Conservation (phyloP, 148 eudicot species). For the Dianthus caryophyllus region DNA sequence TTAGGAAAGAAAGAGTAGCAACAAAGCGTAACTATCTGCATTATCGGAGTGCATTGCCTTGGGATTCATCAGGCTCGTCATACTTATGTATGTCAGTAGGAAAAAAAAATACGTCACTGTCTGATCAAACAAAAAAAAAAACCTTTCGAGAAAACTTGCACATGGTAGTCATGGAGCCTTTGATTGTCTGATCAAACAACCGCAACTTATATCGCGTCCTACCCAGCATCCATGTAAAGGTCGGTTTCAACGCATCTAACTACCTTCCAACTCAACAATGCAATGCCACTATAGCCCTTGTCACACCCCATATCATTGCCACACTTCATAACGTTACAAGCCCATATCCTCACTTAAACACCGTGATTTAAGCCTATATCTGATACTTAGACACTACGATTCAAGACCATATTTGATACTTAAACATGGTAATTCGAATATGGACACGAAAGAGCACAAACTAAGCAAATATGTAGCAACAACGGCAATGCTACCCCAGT, state of each 20-base stretch:
- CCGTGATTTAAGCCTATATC: no score
- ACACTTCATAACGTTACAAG: not conserved
- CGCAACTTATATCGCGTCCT: not conserved
- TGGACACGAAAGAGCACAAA: conserved; percentile 3
- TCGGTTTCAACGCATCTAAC: not conserved
- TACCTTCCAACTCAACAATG: not conserved
- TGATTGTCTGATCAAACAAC: not conserved
- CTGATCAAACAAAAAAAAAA: not conserved
- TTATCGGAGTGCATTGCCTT: not conserved
- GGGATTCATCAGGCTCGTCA: not conserved
- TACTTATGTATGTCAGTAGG: no score
- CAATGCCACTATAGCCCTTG: not conserved
- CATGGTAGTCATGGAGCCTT: not conserved
- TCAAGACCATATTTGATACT: not conserved
- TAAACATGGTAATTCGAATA: not conserved
- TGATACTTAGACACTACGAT: no score
- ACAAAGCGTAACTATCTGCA: not conserved
- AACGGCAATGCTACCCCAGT: no score
- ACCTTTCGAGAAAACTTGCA: not conserved
- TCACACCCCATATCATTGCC: not conserved
- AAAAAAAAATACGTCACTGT: not conserved
- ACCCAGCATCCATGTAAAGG: not conserved
- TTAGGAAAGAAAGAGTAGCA: not conserved
- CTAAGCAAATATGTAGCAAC: no score
- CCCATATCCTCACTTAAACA: no score